phyloP scores from a whole-genome alignment of 805 yeast genomes.

The Candida nanaspora region DNA sequence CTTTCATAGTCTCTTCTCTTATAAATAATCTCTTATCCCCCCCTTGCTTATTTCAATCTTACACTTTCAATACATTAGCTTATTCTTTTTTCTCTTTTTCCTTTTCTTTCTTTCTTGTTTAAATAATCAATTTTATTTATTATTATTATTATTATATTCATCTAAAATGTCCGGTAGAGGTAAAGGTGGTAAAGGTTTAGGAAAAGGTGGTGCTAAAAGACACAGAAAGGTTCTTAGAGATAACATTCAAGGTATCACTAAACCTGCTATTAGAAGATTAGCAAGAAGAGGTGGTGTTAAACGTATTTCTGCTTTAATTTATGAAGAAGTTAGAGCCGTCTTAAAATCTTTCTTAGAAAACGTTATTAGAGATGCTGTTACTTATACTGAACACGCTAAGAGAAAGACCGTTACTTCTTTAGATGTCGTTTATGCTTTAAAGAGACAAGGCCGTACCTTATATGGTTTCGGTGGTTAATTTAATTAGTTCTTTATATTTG shows the following conservation, averaged over 20 bases:
- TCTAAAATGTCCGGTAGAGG: conserved; percentile 99
- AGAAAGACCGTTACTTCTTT: conserved; percentile 99
- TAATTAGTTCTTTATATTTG: neutral
- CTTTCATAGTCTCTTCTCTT: too few species aligned
- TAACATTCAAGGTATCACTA: conserved; percentile 99
- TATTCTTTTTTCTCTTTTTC: neutral
- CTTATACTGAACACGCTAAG: conserved; percentile 99
- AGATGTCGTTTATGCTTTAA: conserved; percentile 97
- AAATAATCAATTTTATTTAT: neutral
- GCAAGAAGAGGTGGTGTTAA: conserved; percentile 99
- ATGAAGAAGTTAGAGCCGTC: conserved; percentile 98
- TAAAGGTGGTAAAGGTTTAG: conserved; percentile 99
- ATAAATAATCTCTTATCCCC: neutral
- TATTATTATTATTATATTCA: conserved; percentile 16
- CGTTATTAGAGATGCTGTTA: conserved; percentile 98
- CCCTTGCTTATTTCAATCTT: too few species aligned
- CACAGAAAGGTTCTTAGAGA: conserved; percentile 99
- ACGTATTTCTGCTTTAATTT: conserved; percentile 98
- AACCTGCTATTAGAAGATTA: conserved; percentile 99
- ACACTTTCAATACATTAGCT: neutral
- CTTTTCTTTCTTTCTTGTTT: neutral
- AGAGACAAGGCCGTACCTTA: conserved; percentile 99
- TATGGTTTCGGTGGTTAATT: conserved; percentile 99
- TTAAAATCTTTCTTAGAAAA: conserved; percentile 92
- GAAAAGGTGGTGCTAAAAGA: conserved; percentile 99